Percentiles rank a stretch among this genome's conserved stretches.
These are phyloP conservation scores for Aspergillus viridinutans DNA, from an alignment of 2,329 filamentous ascomycete species.

Conservation along the genomic window DNA sequence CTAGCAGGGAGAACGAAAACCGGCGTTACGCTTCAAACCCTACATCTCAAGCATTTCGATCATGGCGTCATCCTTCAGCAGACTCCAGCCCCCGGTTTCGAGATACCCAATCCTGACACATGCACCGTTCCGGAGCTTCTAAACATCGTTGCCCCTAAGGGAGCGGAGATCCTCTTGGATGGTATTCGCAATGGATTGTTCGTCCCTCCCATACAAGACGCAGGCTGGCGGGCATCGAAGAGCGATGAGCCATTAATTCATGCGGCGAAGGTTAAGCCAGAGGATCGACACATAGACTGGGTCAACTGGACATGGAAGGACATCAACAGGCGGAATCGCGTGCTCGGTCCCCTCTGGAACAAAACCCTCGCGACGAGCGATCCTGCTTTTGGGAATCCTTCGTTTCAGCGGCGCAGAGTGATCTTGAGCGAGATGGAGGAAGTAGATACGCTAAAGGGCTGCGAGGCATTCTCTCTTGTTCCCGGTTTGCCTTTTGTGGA, in stretches of 20 bases:
- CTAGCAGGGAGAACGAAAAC: slow-evolving; percentile 58
- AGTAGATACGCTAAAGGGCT: slow-evolving; percentile 22
- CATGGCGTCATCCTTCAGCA: slow-evolving; percentile 71
- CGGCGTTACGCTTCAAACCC: slow-evolving; percentile 81
- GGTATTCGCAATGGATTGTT: slow-evolving; percentile 62
- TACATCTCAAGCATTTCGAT: slow-evolving; percentile 74
- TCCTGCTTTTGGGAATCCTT: slow-evolving; percentile 10
- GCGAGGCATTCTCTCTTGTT: slow-evolving; percentile 23
- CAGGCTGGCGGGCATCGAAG: slow-evolving; percentile 23
- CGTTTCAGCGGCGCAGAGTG: slow-evolving; percentile 30
- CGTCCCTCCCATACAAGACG: slow-evolving; percentile 53
- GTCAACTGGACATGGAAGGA: slow-evolving; percentile 49
- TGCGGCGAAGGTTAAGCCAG: slow-evolving; percentile 69
- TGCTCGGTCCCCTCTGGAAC: slow-evolving; percentile 66
- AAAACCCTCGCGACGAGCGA: slow-evolving; percentile 26
- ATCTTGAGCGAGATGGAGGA: slow-evolving; percentile 37
- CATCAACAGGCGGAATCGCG: slow-evolving; percentile 54
- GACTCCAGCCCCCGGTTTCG: slow-evolving; percentile 54
- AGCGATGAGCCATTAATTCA: slow-evolving; percentile 38
- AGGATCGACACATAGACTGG: slow-evolving; percentile 63
- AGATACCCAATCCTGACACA: slow-evolving; percentile 45
- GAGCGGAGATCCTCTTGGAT: slow-evolving; percentile 66
- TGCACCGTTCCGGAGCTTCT: slow-evolving; percentile 51
- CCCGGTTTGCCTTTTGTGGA: slow-evolving; percentile 37
- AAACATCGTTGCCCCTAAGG: slow-evolving; percentile 56